These are phyloP conservation scores for Sarcodon aspratus DNA, from an alignment of 768 basidiomycete species.

Conservation along the genomic window DNA sequence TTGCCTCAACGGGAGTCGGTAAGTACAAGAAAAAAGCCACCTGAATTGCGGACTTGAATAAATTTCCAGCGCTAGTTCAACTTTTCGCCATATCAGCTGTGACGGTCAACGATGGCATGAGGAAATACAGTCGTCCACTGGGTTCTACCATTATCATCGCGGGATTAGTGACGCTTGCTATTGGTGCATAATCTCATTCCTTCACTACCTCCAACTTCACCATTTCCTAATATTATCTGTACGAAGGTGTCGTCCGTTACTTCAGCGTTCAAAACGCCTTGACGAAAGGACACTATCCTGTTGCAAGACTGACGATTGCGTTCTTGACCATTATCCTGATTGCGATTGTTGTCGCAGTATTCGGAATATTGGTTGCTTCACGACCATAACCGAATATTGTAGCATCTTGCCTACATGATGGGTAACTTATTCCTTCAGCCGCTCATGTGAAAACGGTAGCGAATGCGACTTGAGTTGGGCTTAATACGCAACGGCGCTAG, in stretches of 20 bases:
- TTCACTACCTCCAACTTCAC: conserved; percentile 4
- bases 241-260: conserved; percentile 16
- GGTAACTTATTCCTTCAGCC: no score
- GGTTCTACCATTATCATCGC: conserved; percentile 28
- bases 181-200: conserved; percentile 10
- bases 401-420: no score
- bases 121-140: conserved; percentile 28
- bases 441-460: no score
- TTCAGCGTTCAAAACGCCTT: conserved; percentile 28
- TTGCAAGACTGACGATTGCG: conserved; percentile 23
- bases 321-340: conserved; percentile 19
- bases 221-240: not conserved
- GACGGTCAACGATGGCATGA: conserved; percentile 7
- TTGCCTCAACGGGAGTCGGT: conserved; percentile 41
- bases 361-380: conserved; percentile 14
- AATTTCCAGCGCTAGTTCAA: conserved; percentile 29
- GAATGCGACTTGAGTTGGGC: no score
- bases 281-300: conserved; percentile 27
- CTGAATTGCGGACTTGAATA: not conserved
- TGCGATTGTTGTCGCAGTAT: conserved; percentile 21
- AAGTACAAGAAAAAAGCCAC: conserved; percentile 4
- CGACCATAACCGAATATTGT: no score
- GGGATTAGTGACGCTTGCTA: conserved; percentile 22
- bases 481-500: no score
- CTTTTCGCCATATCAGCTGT: conserved; percentile 28